A percentile compares a stretch with the other conserved stretches of the same genome.
These are phyloP conservation scores for Sordariomycetes sp. DNA, from an alignment of 2,329 filamentous ascomycete genomes.

Conservation along the genomic window DNA sequence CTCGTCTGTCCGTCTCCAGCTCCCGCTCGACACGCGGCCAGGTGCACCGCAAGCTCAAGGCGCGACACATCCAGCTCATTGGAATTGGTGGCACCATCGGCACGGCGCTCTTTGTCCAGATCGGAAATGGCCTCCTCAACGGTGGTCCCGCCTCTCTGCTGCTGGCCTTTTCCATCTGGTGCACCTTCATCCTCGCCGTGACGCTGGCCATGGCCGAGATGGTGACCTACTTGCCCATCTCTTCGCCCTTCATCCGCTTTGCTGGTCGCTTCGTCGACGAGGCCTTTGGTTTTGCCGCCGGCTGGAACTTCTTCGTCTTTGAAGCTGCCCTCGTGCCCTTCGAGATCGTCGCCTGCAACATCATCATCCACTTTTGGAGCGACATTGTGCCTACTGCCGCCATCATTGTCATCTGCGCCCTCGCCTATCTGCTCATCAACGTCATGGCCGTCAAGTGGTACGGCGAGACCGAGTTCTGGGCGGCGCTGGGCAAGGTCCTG, in stretches of 20 bases:
- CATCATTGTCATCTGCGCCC: constrained; percentile 46
- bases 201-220: constrained; percentile 62
- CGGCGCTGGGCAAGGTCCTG: constrained; percentile 62
- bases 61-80: constrained; percentile 49
- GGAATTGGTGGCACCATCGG: constrained; percentile 58
- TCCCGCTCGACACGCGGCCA: constrained; percentile 2
- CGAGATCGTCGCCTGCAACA: constrained; percentile 56
- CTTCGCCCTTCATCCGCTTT: constrained; percentile 70
- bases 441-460: constrained; percentile 66
- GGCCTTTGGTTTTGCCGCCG: constrained; percentile 62
- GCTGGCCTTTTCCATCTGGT: constrained; percentile 52
- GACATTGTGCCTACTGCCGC: constrained; percentile 48
- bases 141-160: constrained; percentile 52
- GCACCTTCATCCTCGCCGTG: constrained; percentile 49
- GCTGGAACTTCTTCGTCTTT: constrained; percentile 68
- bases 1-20: neutral
- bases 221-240: constrained; percentile 69
- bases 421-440: constrained; percentile 50
- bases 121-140: constrained; percentile 46
- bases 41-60: constrained; percentile 45
- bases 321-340: constrained; percentile 60
- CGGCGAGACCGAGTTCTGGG: constrained; percentile 70
- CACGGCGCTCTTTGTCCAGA: constrained; percentile 51
- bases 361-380: constrained; percentile 56
- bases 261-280: constrained; percentile 69